Base-by-base conservation (phyloP, 1,284 basidiomycete genomes). In the Kwoniella shivajii region DNA sequence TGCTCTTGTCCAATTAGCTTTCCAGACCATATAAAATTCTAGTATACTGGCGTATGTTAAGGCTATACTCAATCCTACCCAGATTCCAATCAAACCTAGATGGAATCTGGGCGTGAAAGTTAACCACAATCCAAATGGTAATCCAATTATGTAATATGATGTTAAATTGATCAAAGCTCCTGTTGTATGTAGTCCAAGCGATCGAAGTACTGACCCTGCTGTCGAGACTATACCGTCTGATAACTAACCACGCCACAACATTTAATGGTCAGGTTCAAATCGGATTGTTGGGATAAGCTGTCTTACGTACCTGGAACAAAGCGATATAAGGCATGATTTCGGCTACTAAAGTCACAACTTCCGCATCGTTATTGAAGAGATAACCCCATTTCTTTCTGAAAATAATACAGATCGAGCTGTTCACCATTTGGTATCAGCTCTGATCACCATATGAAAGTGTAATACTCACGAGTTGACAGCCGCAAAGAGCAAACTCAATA, bases 281-380 rank as follows among this genome's bases (percentile, higher is more conserved):
- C 16, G 51, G 13, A 11, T 22, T n/a, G 3, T 24, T 13, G 43
- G 26, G 13, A 11, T 18, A 46, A 26, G 85, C 2, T 4, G 14
- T 14, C 7, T n/a, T 22, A 56, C 68, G 53, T 27, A 91, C 83
- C 68, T 92, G 89, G 82, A 91, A 90, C 33, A 91, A 81, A 9
- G 89, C 86, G 4, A 82, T 80, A 47, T 78, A 76, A 0, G 91
- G 89, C 39, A 94, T 76, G 54, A 92, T 86, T 0, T 81, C 75
- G 4, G 88, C 85, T 22, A 91, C 88, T 14, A 89, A 78, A 4
- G 63, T 54, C 30, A 78, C 74, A 42, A 79, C 78, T 84, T 87
- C 82, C 6, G 84, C 82, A 76, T 95, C 92, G 53, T 86, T 80
- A 68, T 92, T 95, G 81, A 95, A 96, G 24, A 94, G 75, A 68